Conservation (phyloP, 1,139 yeast species). For the Fermentozyma sake region DNA sequence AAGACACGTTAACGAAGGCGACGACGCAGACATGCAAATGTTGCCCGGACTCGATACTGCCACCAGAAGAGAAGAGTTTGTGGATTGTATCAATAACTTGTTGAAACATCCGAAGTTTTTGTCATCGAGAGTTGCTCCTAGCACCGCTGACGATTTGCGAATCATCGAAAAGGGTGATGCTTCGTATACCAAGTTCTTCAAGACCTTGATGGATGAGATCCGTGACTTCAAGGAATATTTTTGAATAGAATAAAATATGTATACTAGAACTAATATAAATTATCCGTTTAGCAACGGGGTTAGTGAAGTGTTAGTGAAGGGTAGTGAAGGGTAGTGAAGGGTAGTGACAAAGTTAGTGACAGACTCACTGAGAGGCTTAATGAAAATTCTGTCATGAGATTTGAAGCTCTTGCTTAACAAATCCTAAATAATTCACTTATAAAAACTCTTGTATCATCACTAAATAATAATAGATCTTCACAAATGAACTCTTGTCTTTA, state of each 20-base stretch:
- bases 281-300: too few relatives aligned
- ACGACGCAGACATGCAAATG: constrained; percentile 25
- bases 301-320: too few relatives aligned
- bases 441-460: too few relatives aligned
- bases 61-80: constrained; percentile 52
- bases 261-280: not conserved
- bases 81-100: constrained; percentile 59
- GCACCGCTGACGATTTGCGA: constrained; percentile 61
- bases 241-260: constrained; percentile 6
- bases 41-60: constrained; percentile 62
- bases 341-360: too few relatives aligned
- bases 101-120: constrained; percentile 84
- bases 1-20: constrained; percentile 6
- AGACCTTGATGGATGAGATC: constrained; percentile 50
- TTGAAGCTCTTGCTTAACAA: too few relatives aligned
- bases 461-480: too few relatives aligned
- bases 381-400: too few relatives aligned
- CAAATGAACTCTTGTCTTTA: too few relatives aligned
- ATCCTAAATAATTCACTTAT: too few relatives aligned
- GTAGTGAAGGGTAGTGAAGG: too few relatives aligned
- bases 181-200: constrained; percentile 38
- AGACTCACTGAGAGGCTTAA: too few relatives aligned
- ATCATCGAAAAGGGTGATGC: constrained; percentile 44
- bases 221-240: constrained; percentile 49
- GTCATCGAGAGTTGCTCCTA: constrained; percentile 62